Evolutionary conservation across 148 eudicot genomes (phyloP), one percentile per base, ranked within the genome.

Genomic region (Hydrangea macrophylla): DNA sequence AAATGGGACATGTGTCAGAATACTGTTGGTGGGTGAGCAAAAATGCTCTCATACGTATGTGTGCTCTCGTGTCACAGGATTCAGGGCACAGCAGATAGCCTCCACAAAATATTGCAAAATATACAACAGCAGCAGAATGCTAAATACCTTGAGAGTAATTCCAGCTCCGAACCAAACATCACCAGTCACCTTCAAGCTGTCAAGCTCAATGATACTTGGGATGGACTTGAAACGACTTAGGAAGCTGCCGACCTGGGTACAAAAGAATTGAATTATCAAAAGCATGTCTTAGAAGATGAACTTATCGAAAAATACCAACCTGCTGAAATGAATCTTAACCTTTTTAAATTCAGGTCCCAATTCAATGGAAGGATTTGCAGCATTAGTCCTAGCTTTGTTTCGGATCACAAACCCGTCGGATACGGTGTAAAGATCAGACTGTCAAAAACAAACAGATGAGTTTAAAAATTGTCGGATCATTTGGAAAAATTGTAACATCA

Each of bases 401-500:
- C 99, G 86, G 39, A 30, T 73, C 68, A 94, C 96, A 70, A 81
- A 91, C 58, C 97, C 97, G 67, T 84, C 88, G 31, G 60, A 58
- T 79, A 90, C 80, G 33, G 92, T 94, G 83, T 94, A 94, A 51
- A 94, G 97, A 80, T 94, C 97, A 42, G 99, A 94, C 99, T 94
- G 88, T 55, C 81, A 53, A 58, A 39, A 67, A 44, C 28, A 27
- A 15, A 31, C 36, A 27, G 22, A 64, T 58, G 28, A 68, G 32
- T 66, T 18, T 54, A 37, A 26, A 44, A 60, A n/a, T n/a, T 10
- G 17, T 5, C 26, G n/a, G 23, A 50, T 37, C n/a, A n/a, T 7
- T 53, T n/a, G n/a, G n/a, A n/a, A 63, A 17, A 67, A 59, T 23
- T 35, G 15, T 54, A 60, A 56, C n/a, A 35, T 60, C 17, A 15